Percentiles rank a stretch among this genome's conserved stretches.
Conservation (phyloP, 805 yeast genomes). For the Diddensiella caesifluorescens region DNA sequence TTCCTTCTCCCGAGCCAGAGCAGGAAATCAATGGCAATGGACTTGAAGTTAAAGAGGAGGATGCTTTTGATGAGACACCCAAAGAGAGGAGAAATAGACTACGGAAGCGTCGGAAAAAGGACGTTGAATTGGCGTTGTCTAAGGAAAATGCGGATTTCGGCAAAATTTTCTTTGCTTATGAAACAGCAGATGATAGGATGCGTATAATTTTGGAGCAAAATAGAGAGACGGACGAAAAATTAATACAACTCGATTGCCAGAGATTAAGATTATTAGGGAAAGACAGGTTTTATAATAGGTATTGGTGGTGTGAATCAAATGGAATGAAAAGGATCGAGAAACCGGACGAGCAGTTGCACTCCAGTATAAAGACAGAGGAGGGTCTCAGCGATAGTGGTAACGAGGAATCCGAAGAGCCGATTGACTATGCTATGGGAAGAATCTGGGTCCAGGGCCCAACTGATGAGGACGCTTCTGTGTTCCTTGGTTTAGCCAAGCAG, state of each 20-base stretch:
- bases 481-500: not conserved
- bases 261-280: conserved; percentile 71
- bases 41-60: conserved; percentile 10
- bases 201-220: conserved; percentile 47
- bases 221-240: conserved; percentile 50
- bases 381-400: conserved; percentile 12
- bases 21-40: conserved; percentile 1
- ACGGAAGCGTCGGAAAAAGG: not conserved
- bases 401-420: conserved; percentile 36
- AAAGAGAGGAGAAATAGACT: conserved; percentile 20
- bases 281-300: conserved; percentile 78
- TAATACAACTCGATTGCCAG: conserved; percentile 57
- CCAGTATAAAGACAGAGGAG: conserved; percentile 35
- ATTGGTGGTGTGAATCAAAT: conserved; percentile 92
- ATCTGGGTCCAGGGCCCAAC: conserved; percentile 91
- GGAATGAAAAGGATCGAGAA: conserved; percentile 45
- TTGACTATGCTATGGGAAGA: conserved; percentile 65
- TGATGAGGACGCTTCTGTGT: conserved; percentile 39
- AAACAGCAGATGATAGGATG: conserved; percentile 28
- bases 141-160: conserved; percentile 6
- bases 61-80: conserved; percentile 6
- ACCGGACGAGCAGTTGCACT: conserved; percentile 6
- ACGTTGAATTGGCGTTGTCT: conserved; percentile 1
- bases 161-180: conserved; percentile 11
- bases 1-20: conserved; percentile 1